These are phyloP conservation scores for Sonneratia alba DNA, from an alignment of 345 rosid species.

Conservation along the genomic window DNA sequence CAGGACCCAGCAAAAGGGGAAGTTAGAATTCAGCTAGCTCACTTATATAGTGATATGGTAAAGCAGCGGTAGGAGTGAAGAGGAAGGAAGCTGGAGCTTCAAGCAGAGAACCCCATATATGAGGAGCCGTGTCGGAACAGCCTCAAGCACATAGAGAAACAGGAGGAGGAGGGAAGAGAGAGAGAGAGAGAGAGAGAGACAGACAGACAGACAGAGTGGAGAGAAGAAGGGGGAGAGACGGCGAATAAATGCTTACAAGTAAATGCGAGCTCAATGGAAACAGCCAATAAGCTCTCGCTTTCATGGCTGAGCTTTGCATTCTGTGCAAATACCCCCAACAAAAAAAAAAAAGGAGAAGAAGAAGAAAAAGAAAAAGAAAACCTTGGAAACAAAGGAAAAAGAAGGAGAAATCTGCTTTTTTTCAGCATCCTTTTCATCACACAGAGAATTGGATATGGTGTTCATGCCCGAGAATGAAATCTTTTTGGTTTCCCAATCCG, in stretches of 20 bases:
- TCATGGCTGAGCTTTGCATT: conserved; percentile 31
- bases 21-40: conserved; percentile 9
- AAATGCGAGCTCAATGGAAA: conserved; percentile 34
- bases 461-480: no score
- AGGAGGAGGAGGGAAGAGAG: conserved; percentile 5
- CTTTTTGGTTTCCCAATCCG: no score
- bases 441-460: no score
- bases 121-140: conserved; percentile 68
- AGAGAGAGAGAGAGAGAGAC: conserved; percentile 6
- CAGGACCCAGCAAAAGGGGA: conserved; percentile 2
- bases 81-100: conserved; percentile 13
- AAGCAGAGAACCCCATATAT: conserved; percentile 33
- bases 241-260: conserved; percentile 33
- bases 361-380: neutral
- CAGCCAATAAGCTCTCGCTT: conserved; percentile 52
- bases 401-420: no score
- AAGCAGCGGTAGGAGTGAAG: neutral
- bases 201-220: conserved; percentile 10
- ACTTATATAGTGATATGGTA: conserved; percentile 1
- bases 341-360: neutral
- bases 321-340: neutral
- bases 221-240: conserved; percentile 7
- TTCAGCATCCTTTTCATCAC: no score
- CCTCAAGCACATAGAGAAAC: conserved; percentile 25
- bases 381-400: neutral